A percentile compares a stretch with the other conserved stretches of the same genome.
Conservation (phyloP, 345 rosid species). For the Melastoma malabathricum region DNA sequence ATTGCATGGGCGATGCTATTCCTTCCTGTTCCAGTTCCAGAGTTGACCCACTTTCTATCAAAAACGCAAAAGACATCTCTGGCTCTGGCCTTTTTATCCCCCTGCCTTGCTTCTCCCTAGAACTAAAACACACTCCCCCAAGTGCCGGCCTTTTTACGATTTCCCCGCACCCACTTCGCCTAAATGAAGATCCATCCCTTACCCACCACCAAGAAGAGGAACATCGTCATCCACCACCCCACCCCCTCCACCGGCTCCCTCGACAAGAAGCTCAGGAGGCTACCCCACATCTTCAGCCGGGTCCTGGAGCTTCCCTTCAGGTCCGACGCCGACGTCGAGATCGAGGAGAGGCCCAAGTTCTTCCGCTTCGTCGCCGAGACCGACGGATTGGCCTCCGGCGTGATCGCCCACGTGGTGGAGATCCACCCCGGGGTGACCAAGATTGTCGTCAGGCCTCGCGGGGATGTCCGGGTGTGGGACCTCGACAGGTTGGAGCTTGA, state of each 20-base stretch:
- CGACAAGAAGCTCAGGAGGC: slow-evolving; percentile 62
- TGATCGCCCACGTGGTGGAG: slow-evolving; percentile 68
- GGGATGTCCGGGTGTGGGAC: slow-evolving; percentile 35
- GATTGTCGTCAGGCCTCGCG: slow-evolving; percentile 61
- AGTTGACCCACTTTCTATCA: too few relatives aligned
- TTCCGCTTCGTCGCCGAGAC: slow-evolving; percentile 82
- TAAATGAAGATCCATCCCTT: slow-evolving; percentile 79
- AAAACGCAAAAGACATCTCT: too few relatives aligned
- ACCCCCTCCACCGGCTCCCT: slow-evolving; percentile 1
- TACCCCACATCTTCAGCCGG: slow-evolving; percentile 91
- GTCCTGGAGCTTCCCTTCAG: slow-evolving; percentile 84
- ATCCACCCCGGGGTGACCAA: slow-evolving; percentile 85
- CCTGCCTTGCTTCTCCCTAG: too few relatives aligned
- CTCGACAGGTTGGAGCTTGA: slow-evolving; percentile 74
- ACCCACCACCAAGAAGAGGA: slow-evolving; percentile 38
- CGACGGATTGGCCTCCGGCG: slow-evolving; percentile 38
- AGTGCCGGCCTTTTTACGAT: too few relatives aligned
- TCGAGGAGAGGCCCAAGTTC: slow-evolving; percentile 65
- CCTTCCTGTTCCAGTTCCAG: too few relatives aligned
- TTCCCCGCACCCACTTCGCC: too few relatives aligned
- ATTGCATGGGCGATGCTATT: too few relatives aligned
- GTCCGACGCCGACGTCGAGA: slow-evolving; percentile 70
- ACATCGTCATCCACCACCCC: slow-evolving; percentile 34
- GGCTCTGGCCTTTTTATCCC: too few relatives aligned
- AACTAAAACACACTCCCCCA: too few relatives aligned